Evolutionary conservation across 1,139 yeast genomes (phyloP), one percentile per base, ranked within the genome.

Genomic region (Pichia sp.): DNA sequence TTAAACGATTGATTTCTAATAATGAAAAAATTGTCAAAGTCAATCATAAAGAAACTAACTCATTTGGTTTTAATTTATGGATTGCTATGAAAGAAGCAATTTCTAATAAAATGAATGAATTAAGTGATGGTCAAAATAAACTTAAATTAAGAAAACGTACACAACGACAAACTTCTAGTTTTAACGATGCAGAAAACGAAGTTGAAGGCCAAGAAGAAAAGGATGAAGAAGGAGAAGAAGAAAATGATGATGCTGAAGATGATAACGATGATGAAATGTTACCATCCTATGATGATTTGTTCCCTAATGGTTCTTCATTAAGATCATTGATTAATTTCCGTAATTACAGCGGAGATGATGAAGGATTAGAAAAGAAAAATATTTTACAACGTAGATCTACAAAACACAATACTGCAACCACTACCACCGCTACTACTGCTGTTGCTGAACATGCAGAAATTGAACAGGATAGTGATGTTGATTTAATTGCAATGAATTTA

Each of bases 231-330:
- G 30, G 15, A 5, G 35, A 33, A 8, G 36, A 27, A 18, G 46
- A 29, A 13, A 55, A 50, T 10, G 76, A 73, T 30, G 74, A 72
- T n/a, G n/a, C n/a, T 24, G 31, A 18, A 5, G 37, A 33, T 13
- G 37, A 26, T 20, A 45, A 28, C n/a, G 55, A 50, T 10, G 76
- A 73, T 30, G 74, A 72, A 16, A 27, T 37, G 3, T 68, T 81
- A 46, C 95, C 95, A 11, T 72, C 80, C 28, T 87, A 87, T 55
- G 89, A 85, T 49, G 96, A 87, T 49, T 70, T 87, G 40, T 87
- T 79, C 69, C 96, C 96, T 14, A 68, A 72, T 43, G 80, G 78
- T 2, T 65, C 69, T 3, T 60, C 62, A 22, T 70, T 41, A 61
- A 69, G 62, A 47, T 67, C 52, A 37, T 56, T 52, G 47, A 61